These are phyloP conservation scores for Russula dissimulans DNA, from an alignment of 768 basidiomycete species.

Conservation along the genomic window DNA sequence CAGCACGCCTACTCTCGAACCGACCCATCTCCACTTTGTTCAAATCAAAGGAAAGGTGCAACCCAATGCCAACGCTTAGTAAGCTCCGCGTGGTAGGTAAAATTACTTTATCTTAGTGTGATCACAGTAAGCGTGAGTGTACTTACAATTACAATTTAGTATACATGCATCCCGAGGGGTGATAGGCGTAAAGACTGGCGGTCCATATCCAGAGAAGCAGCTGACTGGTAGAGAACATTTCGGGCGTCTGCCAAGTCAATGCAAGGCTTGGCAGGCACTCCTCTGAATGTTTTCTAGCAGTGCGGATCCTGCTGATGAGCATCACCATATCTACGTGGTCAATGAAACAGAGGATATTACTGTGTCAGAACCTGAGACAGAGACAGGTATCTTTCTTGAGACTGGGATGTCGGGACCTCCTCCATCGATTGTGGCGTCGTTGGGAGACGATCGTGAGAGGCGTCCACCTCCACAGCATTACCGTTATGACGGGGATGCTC, in stretches of 20 bases:
- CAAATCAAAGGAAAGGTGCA: too few species aligned
- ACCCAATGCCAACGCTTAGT: too few species aligned
- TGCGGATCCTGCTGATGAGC: background rate
- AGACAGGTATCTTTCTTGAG: conserved; percentile 4
- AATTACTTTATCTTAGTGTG: too few species aligned
- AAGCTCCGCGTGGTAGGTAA: too few species aligned
- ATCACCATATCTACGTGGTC: background rate
- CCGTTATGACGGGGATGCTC: background rate
- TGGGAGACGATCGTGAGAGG: background rate
- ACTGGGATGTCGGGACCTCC: conserved; percentile 3
- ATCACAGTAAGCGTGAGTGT: too few species aligned
- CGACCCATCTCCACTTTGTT: too few species aligned
- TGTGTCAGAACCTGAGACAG: background rate
- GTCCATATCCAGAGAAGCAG: background rate
- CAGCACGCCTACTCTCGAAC: too few species aligned
- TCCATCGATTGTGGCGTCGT: background rate
- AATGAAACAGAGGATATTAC: background rate
- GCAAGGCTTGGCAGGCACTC: background rate
- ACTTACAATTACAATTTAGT: too few species aligned
- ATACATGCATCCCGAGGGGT: background rate
- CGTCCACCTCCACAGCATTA: background rate
- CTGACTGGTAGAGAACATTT: background rate
- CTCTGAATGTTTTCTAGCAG: too few species aligned
- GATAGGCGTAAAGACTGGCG: too few species aligned
- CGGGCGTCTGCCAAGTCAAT: background rate